Evolutionary conservation across 345 rosid genomes (phyloP), one percentile per base, ranked within the genome.

Genomic region (Limnanthes douglasii): DNA sequence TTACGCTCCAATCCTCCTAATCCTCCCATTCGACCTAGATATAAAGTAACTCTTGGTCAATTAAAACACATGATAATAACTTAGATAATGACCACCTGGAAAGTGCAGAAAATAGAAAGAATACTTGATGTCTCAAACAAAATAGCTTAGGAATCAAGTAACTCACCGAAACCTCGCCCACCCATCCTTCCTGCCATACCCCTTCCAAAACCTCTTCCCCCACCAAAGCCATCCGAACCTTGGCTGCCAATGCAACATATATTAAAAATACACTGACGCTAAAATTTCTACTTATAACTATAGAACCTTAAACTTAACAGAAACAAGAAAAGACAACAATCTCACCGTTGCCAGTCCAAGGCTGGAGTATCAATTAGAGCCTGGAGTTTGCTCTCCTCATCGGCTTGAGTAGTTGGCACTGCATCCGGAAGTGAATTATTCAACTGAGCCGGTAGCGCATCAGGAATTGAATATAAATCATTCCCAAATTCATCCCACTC

Each of bases 321-420:
- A 46, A 18, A 37, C 9, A 9, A 13, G 15, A 6, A 46, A 9
- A 20, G 34, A 19, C 28, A 34, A 12, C 8, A 9, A 9, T 22
- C 82, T 72, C 52, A 90, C 98, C 96, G 73, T 59, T 80, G 96
- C 99, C 99, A 90, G 56, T 90, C 99, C 57, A 90, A 67, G 38
- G 94, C 96, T 17, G 93, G 93, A 31, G 99, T 81, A 41, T 90
- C 86, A 50, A 85, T 75, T 47, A 90, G 61, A 30, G 88, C 96
- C 59, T 80, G 79, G 32, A 90, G 69, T 59, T 81, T 90, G 77
- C 75, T 73, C 46, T 90, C 99, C 57, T 90, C 99, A 3, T 90
- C 99, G 53, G 75, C 93, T 51, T 62, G 75, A 40, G 46, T 78
- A 28, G 80, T 51, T 33, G 93, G 78, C 20, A 65, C 60, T 44